Conservation (phyloP, 1,139 yeast genomes). For the Kodamaea suecica region DNA sequence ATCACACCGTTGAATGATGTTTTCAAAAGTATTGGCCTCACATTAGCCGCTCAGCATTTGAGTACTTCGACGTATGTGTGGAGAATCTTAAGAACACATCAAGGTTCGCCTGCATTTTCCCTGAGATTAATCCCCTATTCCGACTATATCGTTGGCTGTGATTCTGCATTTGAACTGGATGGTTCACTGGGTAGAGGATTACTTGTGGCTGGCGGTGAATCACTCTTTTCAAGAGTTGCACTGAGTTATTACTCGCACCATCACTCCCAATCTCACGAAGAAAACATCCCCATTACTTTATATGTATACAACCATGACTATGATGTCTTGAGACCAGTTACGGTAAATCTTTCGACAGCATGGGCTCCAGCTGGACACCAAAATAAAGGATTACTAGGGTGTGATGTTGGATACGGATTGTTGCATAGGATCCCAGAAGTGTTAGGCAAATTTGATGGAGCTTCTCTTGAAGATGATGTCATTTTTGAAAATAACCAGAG, state of each 20-base stretch:
- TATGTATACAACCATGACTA: slow-evolving; percentile 88
- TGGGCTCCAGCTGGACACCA: slow-evolving; percentile 47
- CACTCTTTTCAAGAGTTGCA: slow-evolving; percentile 66
- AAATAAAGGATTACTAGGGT: slow-evolving; percentile 75
- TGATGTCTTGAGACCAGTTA: slow-evolving; percentile 82
- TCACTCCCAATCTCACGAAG: slow-evolving; percentile 33
- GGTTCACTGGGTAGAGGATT: slow-evolving; percentile 55
- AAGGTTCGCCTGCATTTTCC: slow-evolving; percentile 77
- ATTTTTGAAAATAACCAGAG: slow-evolving; percentile 31
- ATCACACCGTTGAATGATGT: slow-evolving; percentile 19
- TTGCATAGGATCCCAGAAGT: slow-evolving; percentile 81
- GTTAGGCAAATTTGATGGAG: slow-evolving; percentile 44
- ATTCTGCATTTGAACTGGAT: slow-evolving; percentile 43
- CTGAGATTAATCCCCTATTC: slow-evolving; percentile 84
- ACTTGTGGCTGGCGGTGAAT: slow-evolving; percentile 83
- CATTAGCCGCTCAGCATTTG: slow-evolving; percentile 75
- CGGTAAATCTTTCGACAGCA: slow-evolving; percentile 51
- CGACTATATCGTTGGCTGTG: slow-evolving; percentile 89
- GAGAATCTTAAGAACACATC: slow-evolving; percentile 75
- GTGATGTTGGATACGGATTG: slow-evolving; percentile 92
- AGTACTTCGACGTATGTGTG: slow-evolving; percentile 80
- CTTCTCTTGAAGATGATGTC: slow-evolving; percentile 35
- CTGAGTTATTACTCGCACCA: slow-evolving; percentile 53
- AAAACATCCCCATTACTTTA: slow-evolving; percentile 46
- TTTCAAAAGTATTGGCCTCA: slow-evolving; percentile 52